A percentile compares a stretch with the other conserved stretches of the same genome.
phyloP scores from a whole-genome alignment of 768 basidiomycete genomes.

The Lactarius sanguifluus region DNA sequence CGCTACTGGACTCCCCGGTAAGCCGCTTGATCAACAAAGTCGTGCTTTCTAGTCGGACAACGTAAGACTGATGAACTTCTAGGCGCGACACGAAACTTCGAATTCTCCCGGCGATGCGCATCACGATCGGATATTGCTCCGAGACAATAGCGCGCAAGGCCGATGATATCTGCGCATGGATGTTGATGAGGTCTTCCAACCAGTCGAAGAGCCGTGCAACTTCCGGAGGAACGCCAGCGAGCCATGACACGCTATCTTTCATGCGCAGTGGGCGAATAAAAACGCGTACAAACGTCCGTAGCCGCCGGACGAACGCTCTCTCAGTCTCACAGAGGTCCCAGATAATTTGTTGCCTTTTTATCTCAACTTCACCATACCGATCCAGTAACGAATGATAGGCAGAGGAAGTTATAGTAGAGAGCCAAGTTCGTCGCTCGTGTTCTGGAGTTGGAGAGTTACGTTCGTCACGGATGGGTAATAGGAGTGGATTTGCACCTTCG shows the following conservation, averaged over 20 bases:
- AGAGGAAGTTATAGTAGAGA: constrained; percentile 27
- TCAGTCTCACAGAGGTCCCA: constrained; percentile 71
- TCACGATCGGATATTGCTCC: constrained; percentile 46
- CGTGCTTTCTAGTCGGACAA: constrained; percentile 67
- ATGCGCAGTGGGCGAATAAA: constrained; percentile 79
- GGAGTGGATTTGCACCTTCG: constrained; percentile 4
- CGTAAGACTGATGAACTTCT: constrained; percentile 86
- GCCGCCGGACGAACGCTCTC: constrained; percentile 60
- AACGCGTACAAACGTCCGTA: constrained; percentile 63
- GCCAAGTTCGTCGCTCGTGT: constrained; percentile 28
- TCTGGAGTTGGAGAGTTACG: constrained; percentile 10
- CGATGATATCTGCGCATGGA: constrained; percentile 65
- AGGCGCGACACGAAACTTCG: constrained; percentile 61
- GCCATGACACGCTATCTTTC: constrained; percentile 71
- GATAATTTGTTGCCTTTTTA: constrained; percentile 63
- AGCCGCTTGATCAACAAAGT: constrained; percentile 52
- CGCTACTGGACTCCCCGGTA: constrained; percentile 50
- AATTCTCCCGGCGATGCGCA: constrained; percentile 57
- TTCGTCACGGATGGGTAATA: constrained; percentile 6
- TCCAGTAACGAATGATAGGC: constrained; percentile 41
- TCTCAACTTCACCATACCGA: constrained; percentile 50
- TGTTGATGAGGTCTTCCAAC: constrained; percentile 81
- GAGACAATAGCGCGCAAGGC: constrained; percentile 46
- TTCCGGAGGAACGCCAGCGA: constrained; percentile 71
- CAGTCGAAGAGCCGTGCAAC: constrained; percentile 79